Evolutionary conservation across 2,329 filamentous ascomycete genomes (phyloP).

Genomic region (Phyllosticta citrichinensis): DNA sequence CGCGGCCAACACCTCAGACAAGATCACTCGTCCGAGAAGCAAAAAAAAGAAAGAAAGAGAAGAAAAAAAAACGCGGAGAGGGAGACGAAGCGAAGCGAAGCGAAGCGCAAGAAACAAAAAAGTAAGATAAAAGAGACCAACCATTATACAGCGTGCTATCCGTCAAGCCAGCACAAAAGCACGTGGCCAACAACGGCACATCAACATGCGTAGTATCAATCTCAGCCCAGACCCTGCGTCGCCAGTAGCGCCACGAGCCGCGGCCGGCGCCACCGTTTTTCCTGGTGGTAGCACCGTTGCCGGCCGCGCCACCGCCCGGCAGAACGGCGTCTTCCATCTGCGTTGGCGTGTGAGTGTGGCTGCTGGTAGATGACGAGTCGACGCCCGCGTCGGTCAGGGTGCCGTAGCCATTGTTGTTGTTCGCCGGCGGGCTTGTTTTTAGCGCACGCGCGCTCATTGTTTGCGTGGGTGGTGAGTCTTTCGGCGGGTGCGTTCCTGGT

Average conservation of each 20-base stretch:
- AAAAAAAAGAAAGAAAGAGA: no score
- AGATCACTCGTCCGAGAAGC: no score
- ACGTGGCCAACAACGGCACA: slow-evolving; percentile 59
- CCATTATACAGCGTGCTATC: slow-evolving; percentile 68
- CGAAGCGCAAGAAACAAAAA: no score
- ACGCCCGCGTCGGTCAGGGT: background rate
- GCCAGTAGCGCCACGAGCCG: background rate
- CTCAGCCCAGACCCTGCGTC: slow-evolving; percentile 24
- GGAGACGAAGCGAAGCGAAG: no score
- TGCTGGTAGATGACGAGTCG: background rate
- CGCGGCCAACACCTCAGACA: no score
- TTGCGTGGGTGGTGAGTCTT: background rate
- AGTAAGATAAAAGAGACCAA: background rate
- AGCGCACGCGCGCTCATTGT: slow-evolving; percentile 12
- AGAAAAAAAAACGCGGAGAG: no score
- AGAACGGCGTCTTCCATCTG: background rate
- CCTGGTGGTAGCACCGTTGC: background rate
- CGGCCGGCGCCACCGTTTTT: background rate
- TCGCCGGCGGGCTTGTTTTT: background rate
- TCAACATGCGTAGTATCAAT: slow-evolving; percentile 56
- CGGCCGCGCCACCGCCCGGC: slow-evolving; percentile 15
- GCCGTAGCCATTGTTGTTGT: background rate
- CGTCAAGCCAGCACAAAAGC: slow-evolving; percentile 66
- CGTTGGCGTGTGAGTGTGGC: background rate
- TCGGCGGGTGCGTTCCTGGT: background rate